These are phyloP conservation scores for Starmera pachycereana DNA, from an alignment of 805 yeast genomes.

Conservation along the genomic window DNA sequence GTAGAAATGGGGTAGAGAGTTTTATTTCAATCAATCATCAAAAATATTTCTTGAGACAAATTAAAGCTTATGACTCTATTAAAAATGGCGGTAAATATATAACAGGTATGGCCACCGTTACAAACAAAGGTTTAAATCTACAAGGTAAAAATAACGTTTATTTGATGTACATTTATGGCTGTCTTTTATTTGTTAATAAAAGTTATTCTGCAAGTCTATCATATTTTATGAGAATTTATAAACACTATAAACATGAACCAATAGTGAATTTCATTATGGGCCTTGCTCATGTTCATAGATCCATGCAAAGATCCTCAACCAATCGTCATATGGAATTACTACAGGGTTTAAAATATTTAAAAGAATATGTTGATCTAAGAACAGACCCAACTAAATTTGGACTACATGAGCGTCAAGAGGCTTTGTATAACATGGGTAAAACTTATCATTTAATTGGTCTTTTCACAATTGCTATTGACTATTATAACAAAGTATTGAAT, in stretches of 20 bases:
- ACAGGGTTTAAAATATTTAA: slow-evolving; percentile 73
- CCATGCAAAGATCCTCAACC: slow-evolving; percentile 81
- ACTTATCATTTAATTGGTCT: slow-evolving; percentile 79
- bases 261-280: slow-evolving; percentile 68
- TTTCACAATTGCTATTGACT: slow-evolving; percentile 58
- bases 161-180: slow-evolving; percentile 68
- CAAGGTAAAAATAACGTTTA: slow-evolving; percentile 49
- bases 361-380: slow-evolving; percentile 58
- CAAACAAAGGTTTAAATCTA: slow-evolving; percentile 38
- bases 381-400: slow-evolving; percentile 20
- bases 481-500: slow-evolving; percentile 57
- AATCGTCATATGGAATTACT: slow-evolving; percentile 81
- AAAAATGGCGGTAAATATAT: slow-evolving; percentile 39
- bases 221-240: slow-evolving; percentile 63
- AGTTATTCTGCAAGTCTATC: slow-evolving; percentile 77
- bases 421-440: slow-evolving; percentile 74
- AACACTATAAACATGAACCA: slow-evolving; percentile 63
- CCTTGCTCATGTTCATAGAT: slow-evolving; percentile 74
- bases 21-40: slow-evolving; percentile 78
- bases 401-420: slow-evolving; percentile 56
- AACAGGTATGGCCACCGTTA: slow-evolving; percentile 70
- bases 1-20: slow-evolving; percentile 44
- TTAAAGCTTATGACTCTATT: slow-evolving; percentile 78
- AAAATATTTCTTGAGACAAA: slow-evolving; percentile 79
- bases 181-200: slow-evolving; percentile 69